Conservation (phyloP, 768 basidiomycete genomes). For the Favolaschia claudopus region DNA sequence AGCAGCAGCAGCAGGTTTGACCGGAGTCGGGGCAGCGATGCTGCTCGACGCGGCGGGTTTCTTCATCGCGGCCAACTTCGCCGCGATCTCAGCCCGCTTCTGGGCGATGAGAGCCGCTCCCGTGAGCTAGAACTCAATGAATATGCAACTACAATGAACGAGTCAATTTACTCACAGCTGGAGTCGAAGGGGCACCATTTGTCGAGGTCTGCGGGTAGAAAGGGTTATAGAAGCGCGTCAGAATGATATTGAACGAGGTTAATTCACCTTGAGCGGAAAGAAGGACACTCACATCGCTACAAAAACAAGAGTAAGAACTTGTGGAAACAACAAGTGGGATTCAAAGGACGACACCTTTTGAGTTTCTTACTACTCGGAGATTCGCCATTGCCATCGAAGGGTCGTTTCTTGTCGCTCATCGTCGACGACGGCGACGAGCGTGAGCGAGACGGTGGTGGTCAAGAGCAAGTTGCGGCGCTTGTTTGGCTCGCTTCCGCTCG, state of each 20-base stretch:
- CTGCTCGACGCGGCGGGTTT: slow-evolving; percentile 36
- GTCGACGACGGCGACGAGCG: slow-evolving; percentile 23
- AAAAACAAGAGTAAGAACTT: no score
- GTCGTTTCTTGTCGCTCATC: slow-evolving; percentile 76
- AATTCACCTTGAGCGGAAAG: slow-evolving; percentile 75
- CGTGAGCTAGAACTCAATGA: slow-evolving; percentile 43
- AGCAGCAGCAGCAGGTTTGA: slow-evolving; percentile 39
- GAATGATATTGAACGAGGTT: slow-evolving; percentile 53
- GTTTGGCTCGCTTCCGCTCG: no score
- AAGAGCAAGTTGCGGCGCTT: background rate
- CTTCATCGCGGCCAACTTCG: slow-evolving; percentile 84
- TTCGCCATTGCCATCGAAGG: slow-evolving; percentile 63
- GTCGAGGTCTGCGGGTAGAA: slow-evolving; percentile 59
- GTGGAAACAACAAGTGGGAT: slow-evolving; percentile 29
- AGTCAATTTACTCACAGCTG: slow-evolving; percentile 49
- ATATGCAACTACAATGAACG: background rate
- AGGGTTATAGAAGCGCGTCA: slow-evolving; percentile 76
- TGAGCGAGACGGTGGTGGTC: slow-evolving; percentile 19
- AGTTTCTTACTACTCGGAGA: slow-evolving; percentile 60
- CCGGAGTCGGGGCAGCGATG: slow-evolving; percentile 44
- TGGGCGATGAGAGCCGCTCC: slow-evolving; percentile 78
- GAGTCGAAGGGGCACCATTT: slow-evolving; percentile 51
- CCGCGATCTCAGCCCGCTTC: slow-evolving; percentile 84
- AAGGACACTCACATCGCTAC: slow-evolving; percentile 72
- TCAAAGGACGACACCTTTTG: slow-evolving; percentile 60